Base-by-base conservation (phyloP, 108 stramenopile species). In the Chaetoceros tenuissimus region DNA sequence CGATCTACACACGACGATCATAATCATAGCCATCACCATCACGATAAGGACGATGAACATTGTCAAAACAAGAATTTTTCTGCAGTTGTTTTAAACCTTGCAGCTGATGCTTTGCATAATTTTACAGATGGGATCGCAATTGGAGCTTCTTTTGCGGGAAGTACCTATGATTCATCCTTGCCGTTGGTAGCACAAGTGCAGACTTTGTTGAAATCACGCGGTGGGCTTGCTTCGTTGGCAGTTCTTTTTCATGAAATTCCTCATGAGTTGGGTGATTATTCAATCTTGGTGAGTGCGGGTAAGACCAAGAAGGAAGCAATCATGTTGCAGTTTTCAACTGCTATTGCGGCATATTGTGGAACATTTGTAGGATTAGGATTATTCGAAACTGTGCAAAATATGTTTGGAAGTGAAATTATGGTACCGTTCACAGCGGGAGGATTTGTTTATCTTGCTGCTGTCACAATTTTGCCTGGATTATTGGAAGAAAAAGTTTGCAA, bases 241-340 rank as follows among this genome's bases (percentile, higher is more conserved):
- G 75, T 95, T n/a, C 48, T 92, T 30, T 73, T 95, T 48, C 94
- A 95, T 51, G 94, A 95, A 70, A 74, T 95, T 45, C 94, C 94
- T 20, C 94, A 95, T 59, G 94, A 95, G 54, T 46, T 95, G 26
- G 87, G 94, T 10, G 90, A 94, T 63, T 95, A 81, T 66, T 77
- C 81, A 21, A 82, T 89, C 54, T 67, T 95, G 57, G 72, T 92
- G 1, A 78, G 74, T 54, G 74, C 67, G 45, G 94, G 94, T 3
- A 73, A 79, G 51, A 73, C 69, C 31, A 75, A 84, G 48, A 66
- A 59, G 29, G 71, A 89, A 55, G 94, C 94, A 1, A 92, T 95
- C 47, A 44, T 72, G 52, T 69, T 74, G 31, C 94, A 95, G 50
- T 90, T 95, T 63, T 55, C 79, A 7, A 95, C 94, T 19, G 88